Conservation (phyloP, 768 basidiomycete genomes). For the Phlebiopsis gigantea region DNA sequence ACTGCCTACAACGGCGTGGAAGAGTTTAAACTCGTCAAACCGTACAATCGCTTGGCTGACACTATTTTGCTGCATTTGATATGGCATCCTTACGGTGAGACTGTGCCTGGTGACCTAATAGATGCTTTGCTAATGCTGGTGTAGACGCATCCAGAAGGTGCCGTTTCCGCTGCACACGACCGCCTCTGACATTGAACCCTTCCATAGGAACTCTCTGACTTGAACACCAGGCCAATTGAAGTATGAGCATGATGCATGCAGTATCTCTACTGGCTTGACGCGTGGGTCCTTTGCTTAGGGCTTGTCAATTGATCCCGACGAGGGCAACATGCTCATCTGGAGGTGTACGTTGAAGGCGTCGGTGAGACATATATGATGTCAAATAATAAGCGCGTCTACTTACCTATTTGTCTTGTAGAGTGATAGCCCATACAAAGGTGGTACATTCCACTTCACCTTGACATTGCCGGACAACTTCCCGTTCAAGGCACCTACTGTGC, state of each 20-base stretch:
- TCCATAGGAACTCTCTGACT: conserved; percentile 59
- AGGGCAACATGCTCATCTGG: conserved; percentile 76
- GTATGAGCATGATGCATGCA: conserved; percentile 30
- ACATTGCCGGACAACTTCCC: conserved; percentile 77
- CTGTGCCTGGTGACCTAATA: too few relatives aligned
- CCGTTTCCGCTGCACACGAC: not conserved
- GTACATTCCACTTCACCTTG: conserved; percentile 71
- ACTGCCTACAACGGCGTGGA: not conserved
- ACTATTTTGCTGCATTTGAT: not conserved
- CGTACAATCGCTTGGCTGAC: not conserved
- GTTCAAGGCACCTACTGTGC: conserved; percentile 80
- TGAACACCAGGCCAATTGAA: conserved; percentile 58
- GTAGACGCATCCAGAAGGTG: conserved; percentile 75
- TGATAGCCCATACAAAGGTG: conserved; percentile 79
- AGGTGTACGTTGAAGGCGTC: conserved; percentile 70
- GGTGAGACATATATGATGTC: conserved; percentile 29
- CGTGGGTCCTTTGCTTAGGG: conserved; percentile 39
- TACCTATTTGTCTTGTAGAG: conserved; percentile 34
- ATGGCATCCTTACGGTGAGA: conserved; percentile 32
- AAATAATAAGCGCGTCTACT: conserved; percentile 20
- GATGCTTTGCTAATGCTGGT: not conserved
- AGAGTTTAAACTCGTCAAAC: not conserved
- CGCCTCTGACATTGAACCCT: not conserved
- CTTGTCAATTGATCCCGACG: conserved; percentile 53
- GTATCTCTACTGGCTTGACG: not conserved